phyloP scores from a whole-genome alignment of 1,284 basidiomycete genomes.

The Xerocomus tenax region DNA sequence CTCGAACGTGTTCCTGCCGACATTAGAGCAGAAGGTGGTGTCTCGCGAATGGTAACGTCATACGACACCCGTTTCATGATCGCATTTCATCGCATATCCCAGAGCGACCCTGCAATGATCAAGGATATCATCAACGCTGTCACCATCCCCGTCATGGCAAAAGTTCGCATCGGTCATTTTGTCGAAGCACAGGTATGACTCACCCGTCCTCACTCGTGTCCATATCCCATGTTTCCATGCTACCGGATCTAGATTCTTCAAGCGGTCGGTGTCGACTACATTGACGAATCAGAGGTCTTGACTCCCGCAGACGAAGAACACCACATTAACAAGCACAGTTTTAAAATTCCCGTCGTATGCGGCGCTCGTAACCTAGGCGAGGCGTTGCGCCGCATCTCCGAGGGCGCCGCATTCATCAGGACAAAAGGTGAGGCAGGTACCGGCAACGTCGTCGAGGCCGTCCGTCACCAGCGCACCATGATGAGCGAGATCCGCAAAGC shows the following conservation, averaged over 20 bases:
- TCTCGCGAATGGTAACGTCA: conserved; percentile 77
- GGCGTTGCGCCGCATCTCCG: conserved; percentile 91
- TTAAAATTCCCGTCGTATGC: conserved; percentile 84
- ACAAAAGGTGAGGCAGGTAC: conserved; percentile 98
- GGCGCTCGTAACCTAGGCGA: conserved; percentile 80
- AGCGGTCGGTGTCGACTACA: conserved; percentile 93
- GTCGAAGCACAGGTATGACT: conserved; percentile 79
- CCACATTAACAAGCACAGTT: conserved; percentile 84
- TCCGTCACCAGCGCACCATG: conserved; percentile 83
- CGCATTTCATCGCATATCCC: conserved; percentile 3
- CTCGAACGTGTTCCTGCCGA: conserved; percentile 94
- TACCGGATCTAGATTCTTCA: conserved; percentile 67
- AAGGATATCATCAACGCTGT: conserved; percentile 90
- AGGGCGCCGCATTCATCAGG: conserved; percentile 95
- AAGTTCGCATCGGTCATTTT: conserved; percentile 93
- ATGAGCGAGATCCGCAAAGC: conserved; percentile 81
- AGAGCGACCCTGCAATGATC: conserved; percentile 96
- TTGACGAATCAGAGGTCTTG: conserved; percentile 94
- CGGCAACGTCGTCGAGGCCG: conserved; percentile 95
- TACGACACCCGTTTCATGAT: not conserved
- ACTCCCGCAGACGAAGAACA: conserved; percentile 91
- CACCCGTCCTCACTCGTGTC: not conserved
- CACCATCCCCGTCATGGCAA: conserved; percentile 89
- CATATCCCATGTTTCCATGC: not conserved
- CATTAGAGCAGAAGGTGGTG: conserved; percentile 84